Percentiles rank a stretch among this genome's conserved stretches.
phyloP scores from a whole-genome alignment of 1,284 basidiomycete species.

The Puccinia horiana region DNA sequence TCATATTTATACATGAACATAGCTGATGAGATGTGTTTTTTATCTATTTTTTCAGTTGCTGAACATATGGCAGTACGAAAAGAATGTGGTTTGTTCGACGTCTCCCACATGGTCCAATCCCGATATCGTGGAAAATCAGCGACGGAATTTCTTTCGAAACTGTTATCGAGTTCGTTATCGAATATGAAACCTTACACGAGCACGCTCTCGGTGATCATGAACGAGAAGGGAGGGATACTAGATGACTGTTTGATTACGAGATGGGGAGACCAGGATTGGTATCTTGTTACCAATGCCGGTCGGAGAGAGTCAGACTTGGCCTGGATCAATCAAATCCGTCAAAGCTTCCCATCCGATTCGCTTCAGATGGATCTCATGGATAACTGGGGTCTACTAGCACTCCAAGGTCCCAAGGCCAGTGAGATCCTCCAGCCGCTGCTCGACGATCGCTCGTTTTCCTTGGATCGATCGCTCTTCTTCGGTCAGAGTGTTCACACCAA shows the following conservation, averaged over 20 bases:
- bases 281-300: conserved; percentile 95
- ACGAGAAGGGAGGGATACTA: conserved; percentile 86
- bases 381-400: conserved; percentile 81
- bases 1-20: not conserved
- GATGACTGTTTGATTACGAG: conserved; percentile 72
- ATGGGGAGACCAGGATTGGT: conserved; percentile 61
- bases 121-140: conserved; percentile 75
- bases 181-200: conserved; percentile 69
- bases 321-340: conserved; percentile 72
- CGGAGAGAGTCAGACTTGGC: conserved; percentile 76
- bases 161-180: conserved; percentile 67
- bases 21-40: not conserved
- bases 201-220: conserved; percentile 79
- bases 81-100: conserved; percentile 87
- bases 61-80: conserved; percentile 88
- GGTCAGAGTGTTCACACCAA: conserved; percentile 73
- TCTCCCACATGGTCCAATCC: conserved; percentile 83
- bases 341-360: conserved; percentile 71
- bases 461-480: conserved; percentile 73
- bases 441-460: conserved; percentile 74
- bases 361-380: conserved; percentile 67
- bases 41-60: conserved; percentile 65
- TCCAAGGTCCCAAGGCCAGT: conserved; percentile 68
- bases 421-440: conserved; percentile 22
- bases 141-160: conserved; percentile 75